Evolutionary conservation across 345 rosid species (phyloP).

Genomic region (Laguncularia racemosa): DNA sequence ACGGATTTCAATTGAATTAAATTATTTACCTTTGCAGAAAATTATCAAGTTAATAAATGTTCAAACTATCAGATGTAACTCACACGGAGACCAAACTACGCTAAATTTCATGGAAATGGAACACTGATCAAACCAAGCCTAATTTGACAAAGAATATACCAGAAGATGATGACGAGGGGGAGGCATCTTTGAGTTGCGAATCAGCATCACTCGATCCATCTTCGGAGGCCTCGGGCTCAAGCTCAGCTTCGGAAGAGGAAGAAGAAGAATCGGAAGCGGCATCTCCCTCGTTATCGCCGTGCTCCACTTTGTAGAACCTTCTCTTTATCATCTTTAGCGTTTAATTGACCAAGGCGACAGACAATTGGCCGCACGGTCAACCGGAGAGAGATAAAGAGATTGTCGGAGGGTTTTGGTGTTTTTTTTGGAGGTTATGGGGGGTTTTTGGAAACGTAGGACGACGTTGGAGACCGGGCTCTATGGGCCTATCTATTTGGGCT

Average conservation of each 20-base stretch:
- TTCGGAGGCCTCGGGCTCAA: conserved; percentile 21
- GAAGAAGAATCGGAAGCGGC: conserved; percentile 63
- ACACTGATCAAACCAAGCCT: background rate
- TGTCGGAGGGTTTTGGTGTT: too few species aligned
- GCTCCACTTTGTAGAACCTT: conserved; percentile 65
- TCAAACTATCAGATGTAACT: too few species aligned
- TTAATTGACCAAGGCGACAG: background rate
- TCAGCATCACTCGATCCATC: conserved; percentile 36
- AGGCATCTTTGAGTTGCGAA: conserved; percentile 9
- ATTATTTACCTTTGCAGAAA: background rate
- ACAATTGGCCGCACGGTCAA: background rate
- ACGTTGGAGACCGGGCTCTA: too few species aligned
- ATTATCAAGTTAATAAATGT: too few species aligned
- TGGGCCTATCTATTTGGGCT: too few species aligned
- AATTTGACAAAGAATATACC: conserved; percentile 28
- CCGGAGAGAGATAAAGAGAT: too few species aligned
- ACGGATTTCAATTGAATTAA: background rate
- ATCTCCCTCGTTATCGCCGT: conserved; percentile 52
- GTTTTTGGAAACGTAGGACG: too few species aligned
- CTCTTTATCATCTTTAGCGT: conserved; percentile 65
- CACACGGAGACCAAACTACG: background rate
- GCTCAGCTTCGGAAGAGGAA: conserved; percentile 62
- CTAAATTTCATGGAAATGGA: background rate
- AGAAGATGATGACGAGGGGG: conserved; percentile 32
- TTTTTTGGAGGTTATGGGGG: too few species aligned